Base-by-base conservation (phyloP, 768 basidiomycete genomes). In the Dictyophora rubrovolvata region DNA sequence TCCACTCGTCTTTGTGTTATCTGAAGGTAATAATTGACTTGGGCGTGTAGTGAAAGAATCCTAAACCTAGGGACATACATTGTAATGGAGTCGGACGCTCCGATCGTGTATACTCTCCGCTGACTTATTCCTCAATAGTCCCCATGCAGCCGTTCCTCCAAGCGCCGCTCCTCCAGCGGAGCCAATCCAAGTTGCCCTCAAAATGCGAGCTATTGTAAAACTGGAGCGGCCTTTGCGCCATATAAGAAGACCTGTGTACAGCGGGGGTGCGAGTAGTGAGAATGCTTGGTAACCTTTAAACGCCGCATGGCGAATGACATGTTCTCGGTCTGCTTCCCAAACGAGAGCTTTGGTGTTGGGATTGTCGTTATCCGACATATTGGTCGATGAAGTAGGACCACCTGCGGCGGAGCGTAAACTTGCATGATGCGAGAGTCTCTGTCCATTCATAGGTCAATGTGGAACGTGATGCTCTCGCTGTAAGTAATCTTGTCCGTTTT, bases 161-260 rank as follows among this genome's bases (percentile, higher is more conserved):
- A 71, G 71, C 14, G 70, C 75, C 12, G 42, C 65, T 83, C 88
- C 88, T 53, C 71, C 72, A 17, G 78, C 68, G 33, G 88, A 85
- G 17, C 85, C 84, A 5, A 84, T 65, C 88, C 87, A 89, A 16
- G 86, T 86, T 34, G 86, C 82, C 12, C 86, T 81, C 36, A 90
- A 74, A 16, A 84, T 64, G 23, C 78, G 78, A 65, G 87, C 89
- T 46, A 84, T 64, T 7, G 77, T 78, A 57, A 89, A 71, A 28
- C 80, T 74, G 14, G 73, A 69, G 34, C 79, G 74, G 8, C 86
- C 82, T 60, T 77, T 81, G 62, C 80, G 77, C 35, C 75, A 73
- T 35, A 87, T 63, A 11, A 80, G 68, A 61, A 81, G 77, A 0
- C 74, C 75, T 5, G 75, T 69, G 62, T 89, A 90, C 6, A 75